These are phyloP conservation scores for Prorocentrum cordatum DNA, from an alignment of 169 alveolate genomes.

Conservation along the genomic window DNA sequence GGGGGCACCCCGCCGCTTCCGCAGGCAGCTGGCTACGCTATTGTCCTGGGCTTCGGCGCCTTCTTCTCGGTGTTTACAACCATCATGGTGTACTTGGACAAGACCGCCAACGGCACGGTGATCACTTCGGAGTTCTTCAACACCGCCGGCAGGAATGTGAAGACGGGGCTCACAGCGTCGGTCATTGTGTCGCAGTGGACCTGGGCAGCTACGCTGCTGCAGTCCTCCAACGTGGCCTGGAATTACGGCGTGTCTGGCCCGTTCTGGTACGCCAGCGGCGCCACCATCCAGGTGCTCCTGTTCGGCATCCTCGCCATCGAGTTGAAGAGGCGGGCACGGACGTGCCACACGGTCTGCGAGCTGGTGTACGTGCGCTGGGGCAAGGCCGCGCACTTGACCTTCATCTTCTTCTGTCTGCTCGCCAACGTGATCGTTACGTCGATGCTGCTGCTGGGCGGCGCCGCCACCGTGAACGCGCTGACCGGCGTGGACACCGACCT, in stretches of 20 bases:
- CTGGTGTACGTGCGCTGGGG: constrained; percentile 22
- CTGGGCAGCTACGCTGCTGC: constrained; percentile 55
- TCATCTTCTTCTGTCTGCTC: constrained; percentile 28
- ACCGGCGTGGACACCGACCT: constrained; percentile 19
- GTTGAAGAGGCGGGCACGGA: constrained; percentile 34
- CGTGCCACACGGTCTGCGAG: constrained; percentile 33
- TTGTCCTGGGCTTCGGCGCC: constrained; percentile 46
- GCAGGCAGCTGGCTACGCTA: background rate
- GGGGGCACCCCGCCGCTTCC: constrained; percentile 27
- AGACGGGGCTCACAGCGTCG: constrained; percentile 39
- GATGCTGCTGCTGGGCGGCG: constrained; percentile 57
- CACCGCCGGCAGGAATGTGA: constrained; percentile 56
- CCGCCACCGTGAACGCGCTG: constrained; percentile 23
- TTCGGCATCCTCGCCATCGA: constrained; percentile 49
- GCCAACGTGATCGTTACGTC: constrained; percentile 51
- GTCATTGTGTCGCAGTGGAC: constrained; percentile 69
- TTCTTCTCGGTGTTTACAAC: constrained; percentile 31
- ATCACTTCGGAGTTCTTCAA: constrained; percentile 51
- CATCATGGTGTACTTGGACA: constrained; percentile 10
- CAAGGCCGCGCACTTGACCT: constrained; percentile 13
- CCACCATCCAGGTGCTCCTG: constrained; percentile 33
- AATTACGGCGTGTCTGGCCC: constrained; percentile 37
- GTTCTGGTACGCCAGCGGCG: constrained; percentile 65
- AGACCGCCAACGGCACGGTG: background rate
- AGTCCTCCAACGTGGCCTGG: constrained; percentile 55